Base-by-base conservation (phyloP, 176 grass and related monocot species). In the Oryza officinalis region DNA sequence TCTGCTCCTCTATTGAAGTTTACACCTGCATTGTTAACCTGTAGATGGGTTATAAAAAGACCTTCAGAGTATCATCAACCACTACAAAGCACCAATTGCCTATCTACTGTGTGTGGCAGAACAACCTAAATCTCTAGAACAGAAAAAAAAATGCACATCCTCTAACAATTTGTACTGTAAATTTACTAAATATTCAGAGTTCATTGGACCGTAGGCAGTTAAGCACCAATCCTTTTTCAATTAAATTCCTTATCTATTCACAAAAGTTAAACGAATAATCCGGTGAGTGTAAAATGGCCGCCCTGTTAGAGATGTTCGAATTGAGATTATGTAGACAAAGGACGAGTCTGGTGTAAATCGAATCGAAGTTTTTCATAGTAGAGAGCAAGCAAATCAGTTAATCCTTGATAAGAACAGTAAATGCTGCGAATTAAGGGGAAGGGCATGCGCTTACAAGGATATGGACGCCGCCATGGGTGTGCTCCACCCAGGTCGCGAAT, bases 21-120 rank as follows among this genome's bases (percentile, higher is more conserved):
- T 11, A 96, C 91, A 65, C 93, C 96, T 82, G 91, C 96, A 94
- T 96, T 96, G 80, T 98, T 98, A 65, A 98, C 81, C 96, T 95
- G 85, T 75, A 87, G 67, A 25, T 32, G 67, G 77, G 67, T 81
- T 79, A 87, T 2, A 47, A 66, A 66, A 12, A 81, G 22, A 61
- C 2, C 49, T 37, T 23, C 32, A 27, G 26, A 49, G 14, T 87
- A 64, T 67, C 0, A 77, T 81, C 52, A 65, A 44, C 18, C 27
- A 43, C 8, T 50, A 49, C 1, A 41, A 41, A 54, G 13, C 23
- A 45, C 15, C 12, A 26, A 71, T 30, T 27, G 13, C 59, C 10
- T 79, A n/a, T 50, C 27, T 41, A 18, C 59, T 17, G 7, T 41
- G 25, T 41, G 20, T 61, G 10, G 57, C 5, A 64, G 27, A 64